These are phyloP conservation scores for Salvia miltiorrhiza DNA, from an alignment of 257 asterid species.

Conservation along the genomic window DNA sequence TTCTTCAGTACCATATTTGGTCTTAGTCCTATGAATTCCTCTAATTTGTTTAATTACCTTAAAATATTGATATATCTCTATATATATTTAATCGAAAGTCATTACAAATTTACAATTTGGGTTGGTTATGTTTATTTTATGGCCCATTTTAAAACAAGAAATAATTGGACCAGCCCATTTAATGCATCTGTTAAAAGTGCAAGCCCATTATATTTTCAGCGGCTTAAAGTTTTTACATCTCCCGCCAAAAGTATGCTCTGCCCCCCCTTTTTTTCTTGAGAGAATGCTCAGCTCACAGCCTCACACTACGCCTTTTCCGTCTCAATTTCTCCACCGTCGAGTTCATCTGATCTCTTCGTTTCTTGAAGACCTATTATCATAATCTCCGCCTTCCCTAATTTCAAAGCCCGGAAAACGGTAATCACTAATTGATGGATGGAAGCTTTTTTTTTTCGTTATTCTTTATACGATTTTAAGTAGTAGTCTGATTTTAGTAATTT, in stretches of 20 bases:
- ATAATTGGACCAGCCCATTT: not conserved
- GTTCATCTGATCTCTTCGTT: not conserved
- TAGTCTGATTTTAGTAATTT: not conserved
- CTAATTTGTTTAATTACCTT: too few species aligned
- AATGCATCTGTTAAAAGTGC: not conserved
- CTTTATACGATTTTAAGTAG: not conserved
- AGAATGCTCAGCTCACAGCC: not conserved
- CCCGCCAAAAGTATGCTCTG: conserved; percentile 1
- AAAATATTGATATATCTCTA: too few species aligned
- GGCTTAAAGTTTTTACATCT: not conserved
- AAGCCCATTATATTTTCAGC: not conserved
- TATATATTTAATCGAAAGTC: too few species aligned
- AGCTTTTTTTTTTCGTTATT: not conserved
- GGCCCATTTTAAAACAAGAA: too few species aligned
- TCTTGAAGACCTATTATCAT: not conserved
- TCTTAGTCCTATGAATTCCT: too few species aligned
- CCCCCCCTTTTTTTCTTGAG: too few species aligned
- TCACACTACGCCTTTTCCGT: not conserved
- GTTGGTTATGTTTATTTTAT: too few species aligned
- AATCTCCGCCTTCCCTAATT: not conserved
- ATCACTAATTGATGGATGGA: not conserved
- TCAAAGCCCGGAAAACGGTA: not conserved
- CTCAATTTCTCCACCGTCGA: not conserved
- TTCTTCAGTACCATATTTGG: too few species aligned
- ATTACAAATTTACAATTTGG: too few species aligned